Conservation (phyloP, 2,329 filamentous ascomycete genomes). For the Tolypocladium endophyticum region DNA sequence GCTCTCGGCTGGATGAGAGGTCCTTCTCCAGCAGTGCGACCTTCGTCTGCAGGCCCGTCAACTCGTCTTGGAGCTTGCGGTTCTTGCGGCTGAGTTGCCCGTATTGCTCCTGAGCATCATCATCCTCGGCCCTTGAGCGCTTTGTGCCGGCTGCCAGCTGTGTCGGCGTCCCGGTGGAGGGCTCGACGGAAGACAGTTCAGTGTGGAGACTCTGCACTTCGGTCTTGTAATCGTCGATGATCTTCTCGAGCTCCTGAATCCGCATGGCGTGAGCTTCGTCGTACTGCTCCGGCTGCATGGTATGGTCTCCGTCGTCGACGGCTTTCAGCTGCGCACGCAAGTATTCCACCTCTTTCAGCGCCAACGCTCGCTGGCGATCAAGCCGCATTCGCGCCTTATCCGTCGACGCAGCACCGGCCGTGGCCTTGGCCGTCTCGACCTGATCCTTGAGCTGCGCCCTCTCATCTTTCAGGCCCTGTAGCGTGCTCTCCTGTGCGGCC, state of each 20-base stretch:
- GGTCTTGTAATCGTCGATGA: slow-evolving; percentile 75
- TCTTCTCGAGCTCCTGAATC: slow-evolving; percentile 70
- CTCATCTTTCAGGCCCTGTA: slow-evolving; percentile 62
- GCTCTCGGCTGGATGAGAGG: slow-evolving; percentile 59
- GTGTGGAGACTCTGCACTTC: slow-evolving; percentile 67
- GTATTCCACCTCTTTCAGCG: slow-evolving; percentile 88
- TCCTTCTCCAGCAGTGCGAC: slow-evolving; percentile 65
- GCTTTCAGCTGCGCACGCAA: slow-evolving; percentile 84
- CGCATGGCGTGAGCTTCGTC: slow-evolving; percentile 66
- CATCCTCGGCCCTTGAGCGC: slow-evolving; percentile 50
- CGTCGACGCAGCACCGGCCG: slow-evolving; percentile 32
- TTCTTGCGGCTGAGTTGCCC: slow-evolving; percentile 83
- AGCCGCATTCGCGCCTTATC: slow-evolving; percentile 66
- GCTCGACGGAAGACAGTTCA: slow-evolving; percentile 60
- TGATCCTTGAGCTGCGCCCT: slow-evolving; percentile 54
- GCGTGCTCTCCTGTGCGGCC: slow-evolving; percentile 62
- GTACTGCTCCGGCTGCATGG: slow-evolving; percentile 69
- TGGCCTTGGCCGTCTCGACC: slow-evolving; percentile 56
- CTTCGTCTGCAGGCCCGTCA: slow-evolving; percentile 58
- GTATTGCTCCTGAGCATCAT: slow-evolving; percentile 58
- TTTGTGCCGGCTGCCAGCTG: slow-evolving; percentile 45
- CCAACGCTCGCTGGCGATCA: slow-evolving; percentile 76
- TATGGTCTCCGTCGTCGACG: slow-evolving; percentile 78
- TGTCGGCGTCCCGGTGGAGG: slow-evolving; percentile 22
- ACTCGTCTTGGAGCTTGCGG: slow-evolving; percentile 70